A percentile compares a stretch with the other conserved stretches of the same genome.
Conservation (phyloP, 306 rosid genomes). For the Spatholobus suberectus region DNA sequence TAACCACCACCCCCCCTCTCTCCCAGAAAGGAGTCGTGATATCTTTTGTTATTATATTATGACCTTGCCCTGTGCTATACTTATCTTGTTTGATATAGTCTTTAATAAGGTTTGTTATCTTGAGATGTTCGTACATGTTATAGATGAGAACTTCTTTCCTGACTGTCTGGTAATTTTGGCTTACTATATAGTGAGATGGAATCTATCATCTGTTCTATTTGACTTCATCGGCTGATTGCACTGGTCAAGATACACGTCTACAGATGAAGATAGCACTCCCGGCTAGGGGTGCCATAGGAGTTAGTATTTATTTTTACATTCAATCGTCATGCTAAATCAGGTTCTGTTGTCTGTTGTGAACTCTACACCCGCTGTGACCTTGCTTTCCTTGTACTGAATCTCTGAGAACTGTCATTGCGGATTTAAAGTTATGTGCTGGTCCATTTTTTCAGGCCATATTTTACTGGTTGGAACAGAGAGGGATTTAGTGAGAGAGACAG, state of each 20-base stretch:
- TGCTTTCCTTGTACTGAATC: neutral
- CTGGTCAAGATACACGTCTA: conserved; percentile 33
- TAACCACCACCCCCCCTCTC: neutral
- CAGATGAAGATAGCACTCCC: conserved; percentile 38
- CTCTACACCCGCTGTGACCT: neutral
- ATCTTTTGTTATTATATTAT: conserved; percentile 22
- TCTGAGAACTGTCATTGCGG: neutral
- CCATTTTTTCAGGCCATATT: neutral
- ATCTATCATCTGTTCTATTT: conserved; percentile 37
- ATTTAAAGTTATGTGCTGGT: neutral
- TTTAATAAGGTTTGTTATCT: conserved; percentile 23
- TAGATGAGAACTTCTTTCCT: conserved; percentile 14
- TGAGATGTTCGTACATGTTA: conserved; percentile 29
- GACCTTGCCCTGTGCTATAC: conserved; percentile 28
- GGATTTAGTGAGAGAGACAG: neutral
- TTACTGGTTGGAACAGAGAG: neutral
- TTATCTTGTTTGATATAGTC: neutral
- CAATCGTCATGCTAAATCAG: conserved; percentile 19
- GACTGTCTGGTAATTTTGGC: conserved; percentile 43
- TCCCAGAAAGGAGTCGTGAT: conserved; percentile 23
- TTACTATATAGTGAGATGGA: conserved; percentile 43
- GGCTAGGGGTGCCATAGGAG: conserved; percentile 17
- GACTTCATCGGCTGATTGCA: conserved; percentile 31
- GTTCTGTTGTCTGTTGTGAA: conserved; percentile 30
- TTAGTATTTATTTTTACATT: conserved; percentile 22